phyloP scores from a whole-genome alignment of 1,139 yeast species.

The Saccharomyces pastorianus region DNA sequence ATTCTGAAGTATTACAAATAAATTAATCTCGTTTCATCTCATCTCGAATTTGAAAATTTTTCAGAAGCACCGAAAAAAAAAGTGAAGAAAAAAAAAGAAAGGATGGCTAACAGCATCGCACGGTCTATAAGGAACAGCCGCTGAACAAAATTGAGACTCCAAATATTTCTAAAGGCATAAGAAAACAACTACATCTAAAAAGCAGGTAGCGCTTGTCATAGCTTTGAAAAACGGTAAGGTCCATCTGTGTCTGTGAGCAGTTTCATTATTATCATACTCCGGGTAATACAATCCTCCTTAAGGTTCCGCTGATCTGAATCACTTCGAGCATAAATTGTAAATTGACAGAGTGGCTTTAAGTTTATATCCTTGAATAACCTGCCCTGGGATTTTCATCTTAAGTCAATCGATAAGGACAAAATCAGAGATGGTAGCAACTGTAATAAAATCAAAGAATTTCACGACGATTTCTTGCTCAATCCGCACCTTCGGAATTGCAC shows the following conservation, averaged over 20 bases:
- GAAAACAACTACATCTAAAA: background rate
- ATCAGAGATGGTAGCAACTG: no score
- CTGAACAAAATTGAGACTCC: background rate
- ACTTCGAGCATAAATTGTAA: background rate
- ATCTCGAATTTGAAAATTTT: slow-evolving; percentile 11
- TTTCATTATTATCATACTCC: no score
- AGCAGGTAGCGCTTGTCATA: background rate
- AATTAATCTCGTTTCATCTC: slow-evolving; percentile 16
- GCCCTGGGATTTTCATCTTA: no score
- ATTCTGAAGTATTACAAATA: background rate
- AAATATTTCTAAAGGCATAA: no score
- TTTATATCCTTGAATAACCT: no score
- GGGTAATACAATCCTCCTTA: background rate
- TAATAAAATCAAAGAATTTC: no score
- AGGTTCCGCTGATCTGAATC: no score
- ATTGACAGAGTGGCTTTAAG: no score
- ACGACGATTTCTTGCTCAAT: no score
- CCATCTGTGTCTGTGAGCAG: background rate
- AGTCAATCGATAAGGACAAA: no score
- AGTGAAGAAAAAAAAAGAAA: background rate
- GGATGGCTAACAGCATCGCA: background rate
- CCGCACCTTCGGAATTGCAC: no score
- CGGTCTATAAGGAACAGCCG: background rate
- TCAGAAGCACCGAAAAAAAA: background rate
- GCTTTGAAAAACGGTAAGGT: background rate